These are phyloP conservation scores for Wallacemonas sp. DNA, from an alignment of 208 protist species.

Conservation along the genomic window DNA sequence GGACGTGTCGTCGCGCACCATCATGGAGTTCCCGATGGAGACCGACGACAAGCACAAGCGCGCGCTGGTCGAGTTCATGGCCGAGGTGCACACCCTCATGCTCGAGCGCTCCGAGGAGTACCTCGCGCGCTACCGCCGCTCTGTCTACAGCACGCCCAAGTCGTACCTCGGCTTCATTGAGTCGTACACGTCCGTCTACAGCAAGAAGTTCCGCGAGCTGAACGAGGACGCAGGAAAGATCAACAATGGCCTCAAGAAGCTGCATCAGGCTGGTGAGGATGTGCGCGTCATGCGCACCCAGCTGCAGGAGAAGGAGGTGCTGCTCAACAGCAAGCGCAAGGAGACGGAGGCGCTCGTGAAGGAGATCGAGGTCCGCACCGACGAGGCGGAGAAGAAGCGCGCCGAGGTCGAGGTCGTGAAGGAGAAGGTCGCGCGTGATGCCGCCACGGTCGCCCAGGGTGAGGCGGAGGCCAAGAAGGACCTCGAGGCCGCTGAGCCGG, in stretches of 20 bases:
- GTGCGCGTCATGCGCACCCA: conserved; percentile 94
- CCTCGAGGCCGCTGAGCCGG: conserved; percentile 92
- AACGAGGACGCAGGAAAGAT: conserved; percentile 93
- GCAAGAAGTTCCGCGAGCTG: conserved; percentile 92
- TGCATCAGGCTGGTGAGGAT: conserved; percentile 93
- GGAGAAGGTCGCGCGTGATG: conserved; percentile 87
- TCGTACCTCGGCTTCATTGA: conserved; percentile 95
- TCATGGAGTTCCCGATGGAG: conserved; percentile 92
- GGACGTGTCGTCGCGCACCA: conserved; percentile 91
- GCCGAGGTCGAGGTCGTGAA: conserved; percentile 94
- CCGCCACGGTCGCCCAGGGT: conserved; percentile 85
- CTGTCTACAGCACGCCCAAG: conserved; percentile 94
- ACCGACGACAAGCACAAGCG: conserved; percentile 90
- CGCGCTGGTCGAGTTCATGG: conserved; percentile 91
- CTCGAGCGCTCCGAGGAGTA: conserved; percentile 91
- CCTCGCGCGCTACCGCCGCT: conserved; percentile 91
- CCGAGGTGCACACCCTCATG: conserved; percentile 91
- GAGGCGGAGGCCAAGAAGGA: conserved; percentile 96
- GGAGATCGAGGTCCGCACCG: conserved; percentile 93
- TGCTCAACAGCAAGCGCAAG: conserved; percentile 90
- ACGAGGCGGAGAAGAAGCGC: conserved; percentile 96
- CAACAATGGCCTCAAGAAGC: conserved; percentile 94
- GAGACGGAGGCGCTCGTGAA: conserved; percentile 93
- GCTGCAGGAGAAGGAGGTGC: conserved; percentile 94
- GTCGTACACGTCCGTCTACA: conserved; percentile 92